These are phyloP conservation scores for Phoma sp. DNA, from an alignment of 2,329 filamentous ascomycete genomes.

Conservation along the genomic window DNA sequence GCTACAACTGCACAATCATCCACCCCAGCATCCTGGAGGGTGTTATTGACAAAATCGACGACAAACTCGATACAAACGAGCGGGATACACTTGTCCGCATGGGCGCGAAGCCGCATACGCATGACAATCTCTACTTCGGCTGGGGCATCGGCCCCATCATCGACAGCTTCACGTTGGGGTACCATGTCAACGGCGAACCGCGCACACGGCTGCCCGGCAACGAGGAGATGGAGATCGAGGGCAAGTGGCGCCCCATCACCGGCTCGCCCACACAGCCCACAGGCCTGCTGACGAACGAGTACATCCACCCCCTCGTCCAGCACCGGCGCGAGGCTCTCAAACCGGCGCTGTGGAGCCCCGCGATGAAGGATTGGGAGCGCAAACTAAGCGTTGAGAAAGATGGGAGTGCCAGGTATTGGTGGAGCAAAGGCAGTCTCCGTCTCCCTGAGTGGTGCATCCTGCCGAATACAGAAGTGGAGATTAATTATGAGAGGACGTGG, in stretches of 20 bases:
- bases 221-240: constrained; percentile 39
- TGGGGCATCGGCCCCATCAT: constrained; percentile 55
- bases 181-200: constrained; percentile 49
- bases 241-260: constrained; percentile 16
- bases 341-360: neutral
- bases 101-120: constrained; percentile 32
- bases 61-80: no score
- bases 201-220: constrained; percentile 53
- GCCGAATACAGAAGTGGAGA: neutral
- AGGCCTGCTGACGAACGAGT: constrained; percentile 52
- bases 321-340: constrained; percentile 27
- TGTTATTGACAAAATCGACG: no score
- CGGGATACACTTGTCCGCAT: no score
- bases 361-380: neutral
- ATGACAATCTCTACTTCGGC: constrained; percentile 47
- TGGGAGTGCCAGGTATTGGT: neutral
- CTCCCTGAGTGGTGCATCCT: constrained; percentile 3
- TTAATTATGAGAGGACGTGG: constrained; percentile 4
- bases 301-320: constrained; percentile 54
- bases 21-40: neutral
- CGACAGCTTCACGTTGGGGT: constrained; percentile 51
- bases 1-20: neutral
- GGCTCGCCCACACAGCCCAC: neutral
- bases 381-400: neutral
- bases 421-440: neutral